Evolutionary conservation across 2,329 filamentous ascomycete species (phyloP), one percentile per base, ranked within the genome.

Genomic region (Truncatella angustata): DNA sequence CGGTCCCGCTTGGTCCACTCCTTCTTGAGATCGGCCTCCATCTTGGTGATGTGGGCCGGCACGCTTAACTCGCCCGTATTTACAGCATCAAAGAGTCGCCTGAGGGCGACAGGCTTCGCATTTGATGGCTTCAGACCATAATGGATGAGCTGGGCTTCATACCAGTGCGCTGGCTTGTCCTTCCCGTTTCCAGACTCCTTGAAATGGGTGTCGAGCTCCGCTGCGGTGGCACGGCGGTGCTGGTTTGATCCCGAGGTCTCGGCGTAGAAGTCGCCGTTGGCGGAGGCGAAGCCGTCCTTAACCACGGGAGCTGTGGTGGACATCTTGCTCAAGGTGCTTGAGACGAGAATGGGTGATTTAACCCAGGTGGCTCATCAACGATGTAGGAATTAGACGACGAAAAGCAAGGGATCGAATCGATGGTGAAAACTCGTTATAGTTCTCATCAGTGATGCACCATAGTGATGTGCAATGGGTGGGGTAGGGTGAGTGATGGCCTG

Each of bases 91-190:
- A 79, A 72, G 14, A 87, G 66, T 2, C 82, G 70, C 69, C 83
- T 77, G 51, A 82, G 80, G 9, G 82, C 82, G 0, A 76, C 74
- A 20, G 79, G 75, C 66, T 86, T 86, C 40, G 74, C 73, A 59
- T 81, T 82, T 16, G 79, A 81, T 0, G 75, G 73, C 5, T 70
- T 71, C 0, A 87, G 70, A 1, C 80, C 82, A 66, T 86, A 86
- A 65, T 87, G 84, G 4, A 83, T 66, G 10, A 86, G 72, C 56
- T 87, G 82, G 0, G 83, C 81, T 55, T 82, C 76, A 53, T 82
- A 86, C 78, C 78, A 87, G 56, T 85, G 80, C 1, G 73, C 81
- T 1, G 81, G 75, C 39, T 74, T 75, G 58, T 85, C 79, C 39
- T 69, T 71, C 23, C 68, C 66, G 34, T 56, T 69, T 35, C 69